Conservation (phyloP, 192 early-diverging fungal genomes). For the Linnemannia schmuckeri region DNA sequence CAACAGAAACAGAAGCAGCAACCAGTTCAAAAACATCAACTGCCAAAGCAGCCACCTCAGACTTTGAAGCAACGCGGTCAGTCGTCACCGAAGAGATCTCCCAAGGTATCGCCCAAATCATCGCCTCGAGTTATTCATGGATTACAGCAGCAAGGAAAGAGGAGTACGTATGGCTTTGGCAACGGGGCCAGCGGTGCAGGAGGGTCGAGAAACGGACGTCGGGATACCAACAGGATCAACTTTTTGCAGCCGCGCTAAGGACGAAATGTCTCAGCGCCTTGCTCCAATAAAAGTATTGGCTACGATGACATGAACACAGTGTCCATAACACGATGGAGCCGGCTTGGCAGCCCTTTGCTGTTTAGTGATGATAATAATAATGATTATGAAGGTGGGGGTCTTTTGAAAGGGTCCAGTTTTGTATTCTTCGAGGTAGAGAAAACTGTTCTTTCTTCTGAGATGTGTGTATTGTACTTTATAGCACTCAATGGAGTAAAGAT, state of each 20-base stretch:
- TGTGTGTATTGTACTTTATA: too few relatives aligned
- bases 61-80: not conserved
- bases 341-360: not conserved
- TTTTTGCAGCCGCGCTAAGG: conserved; percentile 33
- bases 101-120: not conserved
- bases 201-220: not conserved
- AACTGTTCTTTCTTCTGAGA: too few relatives aligned
- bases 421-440: too few relatives aligned
- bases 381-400: too few relatives aligned
- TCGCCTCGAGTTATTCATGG: not conserved
- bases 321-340: not conserved
- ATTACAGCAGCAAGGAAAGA: conserved; percentile 19
- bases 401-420: too few relatives aligned
- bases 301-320: not conserved
- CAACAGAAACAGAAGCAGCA: not conserved
- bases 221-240: conserved; percentile 32
- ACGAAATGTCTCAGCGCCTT: not conserved
- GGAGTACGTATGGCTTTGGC: not conserved
- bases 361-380: too few relatives aligned
- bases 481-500: too few relatives aligned
- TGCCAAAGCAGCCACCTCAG: not conserved
- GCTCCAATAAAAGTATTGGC: not conserved
- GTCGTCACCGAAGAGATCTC: not conserved
- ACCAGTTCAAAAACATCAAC: not conserved
- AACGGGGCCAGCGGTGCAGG: not conserved